Evolutionary conservation across 2,329 filamentous ascomycete species (phyloP).

Genomic region (Botrytis fabae): DNA sequence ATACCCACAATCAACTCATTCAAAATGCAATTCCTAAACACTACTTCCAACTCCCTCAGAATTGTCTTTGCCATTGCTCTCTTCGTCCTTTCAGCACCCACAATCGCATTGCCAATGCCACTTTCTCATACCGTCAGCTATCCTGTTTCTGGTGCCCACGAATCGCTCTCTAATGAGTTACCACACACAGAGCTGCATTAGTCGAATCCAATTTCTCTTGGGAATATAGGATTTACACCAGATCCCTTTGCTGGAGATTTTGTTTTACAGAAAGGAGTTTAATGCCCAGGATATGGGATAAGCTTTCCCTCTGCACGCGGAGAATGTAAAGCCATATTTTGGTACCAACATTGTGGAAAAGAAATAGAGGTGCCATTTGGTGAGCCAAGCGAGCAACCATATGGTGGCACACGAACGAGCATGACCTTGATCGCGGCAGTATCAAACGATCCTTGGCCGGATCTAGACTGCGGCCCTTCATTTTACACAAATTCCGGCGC

Average conservation of each 20-base stretch:
- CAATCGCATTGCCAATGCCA: not conserved
- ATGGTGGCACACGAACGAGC: not conserved
- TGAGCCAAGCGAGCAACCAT: not conserved
- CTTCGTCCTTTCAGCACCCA: not conserved
- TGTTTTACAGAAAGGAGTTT: not conserved
- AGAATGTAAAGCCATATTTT: not conserved
- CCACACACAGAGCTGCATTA: not conserved
- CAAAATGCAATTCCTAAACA: not conserved
- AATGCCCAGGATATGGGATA: not conserved
- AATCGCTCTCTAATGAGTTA: not conserved
- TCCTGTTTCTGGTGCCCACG: not conserved
- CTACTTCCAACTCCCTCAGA: not conserved
- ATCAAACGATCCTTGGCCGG: not conserved
- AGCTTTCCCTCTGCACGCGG: not conserved
- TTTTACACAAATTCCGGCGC: not conserved
- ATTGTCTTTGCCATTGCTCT: not conserved
- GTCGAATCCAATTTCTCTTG: not conserved
- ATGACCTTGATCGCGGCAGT: not conserved
- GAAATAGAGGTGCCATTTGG: not conserved
- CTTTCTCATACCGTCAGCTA: conserved; percentile 6
- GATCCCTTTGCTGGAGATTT: not conserved
- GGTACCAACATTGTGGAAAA: not conserved
- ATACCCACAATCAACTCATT: not conserved
- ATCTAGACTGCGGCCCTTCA: too few species aligned
- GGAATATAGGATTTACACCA: not conserved